Evolutionary conservation across 2,329 filamentous ascomycete species (phyloP), one percentile per base, ranked within the genome.

Genomic region (Penicillium sp.): DNA sequence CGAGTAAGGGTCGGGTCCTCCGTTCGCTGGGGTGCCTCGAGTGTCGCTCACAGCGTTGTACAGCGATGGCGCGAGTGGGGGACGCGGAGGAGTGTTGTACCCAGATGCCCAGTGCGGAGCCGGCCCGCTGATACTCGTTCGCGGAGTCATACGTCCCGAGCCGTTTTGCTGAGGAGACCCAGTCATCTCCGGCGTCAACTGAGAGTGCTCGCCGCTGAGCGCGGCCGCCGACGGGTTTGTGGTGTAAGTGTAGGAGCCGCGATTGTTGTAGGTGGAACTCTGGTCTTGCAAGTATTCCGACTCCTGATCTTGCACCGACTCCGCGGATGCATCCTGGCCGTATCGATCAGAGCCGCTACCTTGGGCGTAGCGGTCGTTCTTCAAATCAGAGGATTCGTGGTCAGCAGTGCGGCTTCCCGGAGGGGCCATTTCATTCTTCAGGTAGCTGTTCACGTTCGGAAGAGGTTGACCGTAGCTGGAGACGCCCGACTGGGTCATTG

Each of bases 21-120:
- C 85, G 57, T 88, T 88, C 13, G 79, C 73, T 9, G 81, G 69
- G 28, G 76, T 72, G 41, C 75, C 81, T 26, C 88, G 81, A 50
- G 88, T 86, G 64, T 88, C 89, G 66, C 85, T 90, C 73, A 95
- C 90, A 53, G 94, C 85, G 68, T 84, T 94, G 76, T 95, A 95
- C 43, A 95, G 75, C 64, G 83, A 94, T 74, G 88, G 90, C 1
- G 87, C 84, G 3, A 85, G 79, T 1, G 70, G 56, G 2, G 80
- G 76, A 37, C 89, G 84, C 24, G 90, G 89, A 42, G 90, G 86
- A 1, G 88, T 90, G 65, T 76, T 85, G 71, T 94, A 95, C 26
- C 84, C 84, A 43, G 78, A 80, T 5, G 79, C 68, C 70, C 94
- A 96, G 68, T 90, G 88, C 2, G 83, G 75, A 57, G 87, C 85